A percentile compares a stretch with the other conserved stretches of the same genome.
phyloP scores from a whole-genome alignment of 2,329 filamentous ascomycete genomes.

The Colletotrichum sp. region DNA sequence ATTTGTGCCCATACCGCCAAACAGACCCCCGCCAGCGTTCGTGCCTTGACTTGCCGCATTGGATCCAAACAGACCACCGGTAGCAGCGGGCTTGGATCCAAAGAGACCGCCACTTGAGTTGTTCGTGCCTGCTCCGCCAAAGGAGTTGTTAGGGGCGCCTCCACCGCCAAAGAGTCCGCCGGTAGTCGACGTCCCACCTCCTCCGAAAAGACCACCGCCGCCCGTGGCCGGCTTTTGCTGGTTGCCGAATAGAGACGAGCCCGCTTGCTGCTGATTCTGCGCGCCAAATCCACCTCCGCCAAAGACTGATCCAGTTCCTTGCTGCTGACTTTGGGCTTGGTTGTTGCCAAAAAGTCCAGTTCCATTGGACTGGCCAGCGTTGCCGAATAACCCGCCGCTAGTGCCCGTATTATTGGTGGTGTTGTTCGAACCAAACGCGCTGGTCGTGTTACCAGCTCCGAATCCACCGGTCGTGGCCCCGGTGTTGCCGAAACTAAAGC shows the following conservation, averaged over 20 bases:
- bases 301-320: conserved; percentile 26
- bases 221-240: conserved; percentile 21
- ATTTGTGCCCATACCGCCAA: conserved; percentile 46
- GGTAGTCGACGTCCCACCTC: conserved; percentile 30
- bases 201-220: conserved; percentile 24
- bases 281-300: conserved; percentile 28
- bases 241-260: conserved; percentile 31
- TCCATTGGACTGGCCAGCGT: conserved; percentile 32
- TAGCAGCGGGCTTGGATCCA: conserved; percentile 40
- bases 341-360: conserved; percentile 43
- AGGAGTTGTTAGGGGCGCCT: conserved; percentile 39
- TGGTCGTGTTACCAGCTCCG: conserved; percentile 38
- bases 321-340: conserved; percentile 26
- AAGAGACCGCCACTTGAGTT: conserved; percentile 43
- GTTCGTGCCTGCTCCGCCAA: conserved; percentile 48
- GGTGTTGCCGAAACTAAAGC: conserved; percentile 50
- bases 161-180: conserved; percentile 45
- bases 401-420: conserved; percentile 20
- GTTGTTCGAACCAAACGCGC: conserved; percentile 44
- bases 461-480: conserved; percentile 28
- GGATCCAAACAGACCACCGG: conserved; percentile 51
- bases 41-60: conserved; percentile 35
- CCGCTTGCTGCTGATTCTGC: conserved; percentile 25
- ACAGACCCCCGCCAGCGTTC: conserved; percentile 48
- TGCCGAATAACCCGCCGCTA: conserved; percentile 50